phyloP scores from a whole-genome alignment of 169 alveolate genomes.

The Plasmodium inui region DNA sequence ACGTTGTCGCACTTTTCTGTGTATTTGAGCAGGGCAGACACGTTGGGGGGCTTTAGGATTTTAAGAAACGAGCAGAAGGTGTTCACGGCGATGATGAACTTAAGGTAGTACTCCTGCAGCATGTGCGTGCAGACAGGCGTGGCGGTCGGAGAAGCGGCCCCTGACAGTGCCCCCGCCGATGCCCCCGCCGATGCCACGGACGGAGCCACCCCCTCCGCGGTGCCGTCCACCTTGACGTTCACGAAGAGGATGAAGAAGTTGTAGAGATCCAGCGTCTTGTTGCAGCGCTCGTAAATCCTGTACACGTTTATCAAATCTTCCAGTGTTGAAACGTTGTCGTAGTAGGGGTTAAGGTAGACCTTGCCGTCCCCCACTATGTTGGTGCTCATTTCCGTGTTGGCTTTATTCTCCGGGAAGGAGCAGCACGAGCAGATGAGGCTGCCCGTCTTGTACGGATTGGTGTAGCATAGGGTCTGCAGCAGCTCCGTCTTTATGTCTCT shows the following conservation, averaged over 20 bases:
- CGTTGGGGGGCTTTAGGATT: slow-evolving; percentile 62
- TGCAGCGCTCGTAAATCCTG: slow-evolving; percentile 42
- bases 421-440: slow-evolving; percentile 62
- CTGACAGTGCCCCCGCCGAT: too few species aligned
- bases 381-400: background rate
- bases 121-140: background rate
- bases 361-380: slow-evolving; percentile 23
- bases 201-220: background rate
- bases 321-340: slow-evolving; percentile 35
- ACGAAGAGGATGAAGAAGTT: slow-evolving; percentile 26
- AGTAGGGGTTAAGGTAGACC: slow-evolving; percentile 45
- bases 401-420: background rate
- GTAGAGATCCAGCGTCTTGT: slow-evolving; percentile 43
- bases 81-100: slow-evolving; percentile 33
- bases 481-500: slow-evolving; percentile 61
- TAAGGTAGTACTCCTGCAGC: slow-evolving; percentile 57
- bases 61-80: slow-evolving; percentile 46
- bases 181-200: background rate
- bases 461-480: slow-evolving; percentile 35
- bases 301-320: slow-evolving; percentile 50
- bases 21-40: slow-evolving; percentile 54
- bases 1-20: slow-evolving; percentile 3
- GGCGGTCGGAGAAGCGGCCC: too few species aligned
- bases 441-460: slow-evolving; percentile 61
- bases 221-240: slow-evolving; percentile 36